Evolutionary conservation across 495 filamentous ascomycete species (phyloP).

Genomic region (Chaetomium fimeti): DNA sequence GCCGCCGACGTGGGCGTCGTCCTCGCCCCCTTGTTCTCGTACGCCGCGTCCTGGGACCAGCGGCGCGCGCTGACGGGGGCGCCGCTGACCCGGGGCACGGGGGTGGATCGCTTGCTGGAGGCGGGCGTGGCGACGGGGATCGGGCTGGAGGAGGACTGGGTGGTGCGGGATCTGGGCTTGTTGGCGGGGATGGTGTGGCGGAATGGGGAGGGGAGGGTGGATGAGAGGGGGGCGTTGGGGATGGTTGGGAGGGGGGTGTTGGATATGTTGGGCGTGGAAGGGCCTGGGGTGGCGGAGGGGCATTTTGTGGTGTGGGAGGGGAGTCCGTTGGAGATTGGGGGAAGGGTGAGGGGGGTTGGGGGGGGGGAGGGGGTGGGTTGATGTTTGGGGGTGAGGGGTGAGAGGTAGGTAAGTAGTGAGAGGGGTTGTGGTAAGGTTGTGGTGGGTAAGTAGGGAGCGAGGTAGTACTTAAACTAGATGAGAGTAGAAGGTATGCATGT

Average conservation of each 20-base stretch:
- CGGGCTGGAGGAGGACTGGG: slow-evolving; percentile 50
- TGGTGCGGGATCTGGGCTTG: slow-evolving; percentile 47
- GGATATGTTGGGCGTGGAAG: slow-evolving; percentile 46
- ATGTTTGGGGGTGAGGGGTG: slow-evolving; percentile 9
- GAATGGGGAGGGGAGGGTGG: slow-evolving; percentile 52
- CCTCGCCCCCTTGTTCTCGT: slow-evolving; percentile 47
- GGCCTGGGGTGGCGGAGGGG: slow-evolving; percentile 28
- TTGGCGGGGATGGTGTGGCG: slow-evolving; percentile 51
- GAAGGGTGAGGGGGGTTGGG: slow-evolving; percentile 42
- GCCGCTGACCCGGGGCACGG: slow-evolving; percentile 53
- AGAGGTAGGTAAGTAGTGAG: too few species aligned
- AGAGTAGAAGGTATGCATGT: too few species aligned
- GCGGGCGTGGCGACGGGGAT: slow-evolving; percentile 49
- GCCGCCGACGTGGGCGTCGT: slow-evolving; percentile 48
- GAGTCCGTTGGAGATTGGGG: slow-evolving; percentile 45
- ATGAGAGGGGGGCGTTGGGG: slow-evolving; percentile 37
- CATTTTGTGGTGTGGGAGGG: slow-evolving; percentile 50
- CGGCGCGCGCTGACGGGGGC: slow-evolving; percentile 49
- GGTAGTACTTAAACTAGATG: too few species aligned
- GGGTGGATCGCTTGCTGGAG: slow-evolving; percentile 45
- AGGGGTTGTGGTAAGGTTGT: too few species aligned
- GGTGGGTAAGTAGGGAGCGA: too few species aligned
- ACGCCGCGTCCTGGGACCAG: slow-evolving; percentile 47
- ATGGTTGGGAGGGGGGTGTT: slow-evolving; percentile 51
- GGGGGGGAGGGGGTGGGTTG: slow-evolving; percentile 27